Evolutionary conservation across 768 basidiomycete species (phyloP).

Genomic region (Tulasnella sp.): DNA sequence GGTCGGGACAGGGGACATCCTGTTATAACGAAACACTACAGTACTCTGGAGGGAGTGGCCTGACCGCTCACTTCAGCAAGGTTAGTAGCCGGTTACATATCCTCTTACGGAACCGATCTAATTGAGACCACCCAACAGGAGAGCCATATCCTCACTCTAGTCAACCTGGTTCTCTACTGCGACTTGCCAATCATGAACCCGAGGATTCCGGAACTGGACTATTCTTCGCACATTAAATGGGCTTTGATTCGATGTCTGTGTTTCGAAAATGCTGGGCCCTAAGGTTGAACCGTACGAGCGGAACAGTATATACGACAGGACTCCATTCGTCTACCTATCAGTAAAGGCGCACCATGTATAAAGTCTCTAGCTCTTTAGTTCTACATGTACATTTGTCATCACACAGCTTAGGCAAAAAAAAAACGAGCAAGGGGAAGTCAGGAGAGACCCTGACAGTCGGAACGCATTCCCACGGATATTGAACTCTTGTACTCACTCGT

Average conservation of each 20-base stretch:
- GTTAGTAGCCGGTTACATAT: no score
- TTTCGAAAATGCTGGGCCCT: constrained; percentile 14
- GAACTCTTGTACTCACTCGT: no score
- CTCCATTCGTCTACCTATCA: constrained; percentile 90
- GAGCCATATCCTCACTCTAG: constrained; percentile 86
- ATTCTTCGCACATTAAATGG: constrained; percentile 51
- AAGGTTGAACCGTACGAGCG: constrained; percentile 93
- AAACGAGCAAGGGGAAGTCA: no score
- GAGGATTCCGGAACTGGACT: constrained; percentile 94
- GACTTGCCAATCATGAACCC: constrained; percentile 94
- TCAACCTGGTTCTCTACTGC: constrained; percentile 90
- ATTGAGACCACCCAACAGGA: constrained; percentile 41
- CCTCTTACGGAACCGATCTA: constrained; percentile 47
- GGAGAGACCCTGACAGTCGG: no score
- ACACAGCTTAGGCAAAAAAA: no score
- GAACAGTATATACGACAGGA: constrained; percentile 79
- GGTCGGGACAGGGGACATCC: no score
- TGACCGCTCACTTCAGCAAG: no score
- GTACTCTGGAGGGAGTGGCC: no score
- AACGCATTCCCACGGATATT: no score
- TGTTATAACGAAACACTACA: no score
- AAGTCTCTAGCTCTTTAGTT: no score
- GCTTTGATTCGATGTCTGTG: not conserved
- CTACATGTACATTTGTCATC: no score
- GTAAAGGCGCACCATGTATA: constrained; percentile 78